A percentile compares a stretch with the other conserved stretches of the same genome.
Evolutionary conservation across 495 filamentous ascomycete genomes (phyloP).

Genomic region (Penicillium cinerascens): DNA sequence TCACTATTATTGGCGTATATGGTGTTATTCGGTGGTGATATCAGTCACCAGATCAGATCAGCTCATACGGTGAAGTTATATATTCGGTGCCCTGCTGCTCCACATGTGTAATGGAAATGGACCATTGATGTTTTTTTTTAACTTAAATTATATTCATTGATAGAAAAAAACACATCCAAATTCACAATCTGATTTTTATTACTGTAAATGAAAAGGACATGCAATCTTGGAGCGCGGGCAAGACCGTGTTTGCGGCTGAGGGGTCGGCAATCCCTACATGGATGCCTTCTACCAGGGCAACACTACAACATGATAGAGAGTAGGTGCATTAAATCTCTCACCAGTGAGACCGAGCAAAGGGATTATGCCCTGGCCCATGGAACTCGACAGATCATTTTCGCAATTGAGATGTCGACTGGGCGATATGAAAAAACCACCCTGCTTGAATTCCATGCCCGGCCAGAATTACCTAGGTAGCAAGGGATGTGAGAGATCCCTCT

Average conservation of each 20-base stretch:
- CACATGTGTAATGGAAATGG: too few species aligned
- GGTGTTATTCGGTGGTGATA: too few species aligned
- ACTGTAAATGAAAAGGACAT: background rate
- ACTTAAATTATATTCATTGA: too few species aligned
- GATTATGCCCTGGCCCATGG: background rate
- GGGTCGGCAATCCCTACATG: background rate
- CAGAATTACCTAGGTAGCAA: background rate
- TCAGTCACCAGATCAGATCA: too few species aligned
- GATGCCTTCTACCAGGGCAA: too few species aligned
- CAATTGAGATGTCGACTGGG: constrained; percentile 3
- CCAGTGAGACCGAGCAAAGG: background rate
- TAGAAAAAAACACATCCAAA: background rate
- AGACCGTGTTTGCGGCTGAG: background rate
- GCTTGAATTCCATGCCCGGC: background rate
- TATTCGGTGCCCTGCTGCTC: too few species aligned
- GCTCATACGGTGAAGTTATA: too few species aligned
- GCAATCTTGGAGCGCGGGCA: background rate
- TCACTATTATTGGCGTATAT: too few species aligned
- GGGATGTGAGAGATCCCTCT: background rate
- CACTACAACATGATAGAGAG: too few species aligned
- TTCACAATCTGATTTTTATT: background rate
- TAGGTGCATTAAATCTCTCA: background rate
- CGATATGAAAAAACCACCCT: constrained; percentile 1
- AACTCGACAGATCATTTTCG: background rate
- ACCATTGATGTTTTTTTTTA: too few species aligned